phyloP scores from a whole-genome alignment of 257 asterid genomes.

The Scutellaria galericulata region DNA sequence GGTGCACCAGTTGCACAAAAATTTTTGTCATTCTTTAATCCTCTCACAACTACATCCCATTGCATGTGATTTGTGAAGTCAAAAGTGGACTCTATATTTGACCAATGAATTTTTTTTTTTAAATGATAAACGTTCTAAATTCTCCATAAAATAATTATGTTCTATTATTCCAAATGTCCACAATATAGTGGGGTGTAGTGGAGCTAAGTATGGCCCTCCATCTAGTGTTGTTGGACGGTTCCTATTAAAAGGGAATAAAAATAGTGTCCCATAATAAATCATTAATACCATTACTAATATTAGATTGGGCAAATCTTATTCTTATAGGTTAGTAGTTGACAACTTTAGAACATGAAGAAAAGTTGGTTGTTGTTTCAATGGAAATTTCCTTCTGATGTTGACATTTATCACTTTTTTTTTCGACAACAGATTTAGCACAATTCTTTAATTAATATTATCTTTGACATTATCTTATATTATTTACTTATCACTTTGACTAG shows the following conservation, averaged over 20 bases:
- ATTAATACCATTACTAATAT: slow-evolving; percentile 22
- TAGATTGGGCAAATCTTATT: slow-evolving; percentile 25
- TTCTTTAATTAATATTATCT: slow-evolving; percentile 17
- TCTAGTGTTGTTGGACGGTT: slow-evolving; percentile 40
- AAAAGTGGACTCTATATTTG: not conserved
- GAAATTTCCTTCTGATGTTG: not conserved
- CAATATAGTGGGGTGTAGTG: slow-evolving; percentile 40
- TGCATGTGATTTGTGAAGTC: slow-evolving; percentile 16
- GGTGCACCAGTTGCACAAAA: too few species aligned
- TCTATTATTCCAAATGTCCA: not conserved
- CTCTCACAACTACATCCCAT: slow-evolving; percentile 3
- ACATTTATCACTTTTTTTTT: not conserved
- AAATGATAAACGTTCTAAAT: not conserved
- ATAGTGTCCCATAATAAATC: slow-evolving; percentile 9
- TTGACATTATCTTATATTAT: not conserved
- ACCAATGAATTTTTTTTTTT: not conserved
- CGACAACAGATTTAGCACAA: not conserved
- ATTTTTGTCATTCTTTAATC: too few species aligned
- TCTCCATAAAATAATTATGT: too few species aligned
- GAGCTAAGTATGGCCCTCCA: slow-evolving; percentile 37
- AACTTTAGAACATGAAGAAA: slow-evolving; percentile 14
- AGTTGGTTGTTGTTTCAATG: slow-evolving; percentile 6
- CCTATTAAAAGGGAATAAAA: slow-evolving; percentile 31
- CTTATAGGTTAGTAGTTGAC: slow-evolving; percentile 23
- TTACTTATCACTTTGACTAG: not conserved